phyloP scores from a whole-genome alignment of 1,284 basidiomycete genomes.

The Cutaneotrichosporon sp. region DNA sequence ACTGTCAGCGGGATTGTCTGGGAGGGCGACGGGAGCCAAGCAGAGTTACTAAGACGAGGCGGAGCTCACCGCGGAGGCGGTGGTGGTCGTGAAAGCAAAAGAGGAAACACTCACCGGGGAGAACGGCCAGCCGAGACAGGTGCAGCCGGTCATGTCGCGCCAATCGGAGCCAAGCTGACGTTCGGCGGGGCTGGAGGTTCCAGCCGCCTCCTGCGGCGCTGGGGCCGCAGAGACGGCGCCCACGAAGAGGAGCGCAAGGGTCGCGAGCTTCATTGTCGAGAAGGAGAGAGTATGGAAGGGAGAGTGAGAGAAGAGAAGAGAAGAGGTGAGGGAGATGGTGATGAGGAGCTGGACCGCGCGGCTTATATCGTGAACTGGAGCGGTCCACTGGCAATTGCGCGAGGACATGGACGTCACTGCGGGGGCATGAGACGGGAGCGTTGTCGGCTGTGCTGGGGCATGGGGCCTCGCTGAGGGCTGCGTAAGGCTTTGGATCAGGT shows the following conservation, averaged over 20 bases:
- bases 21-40: not conserved
- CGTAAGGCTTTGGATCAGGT: not conserved
- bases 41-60: too few species aligned
- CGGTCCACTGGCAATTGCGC: not conserved
- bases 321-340: not conserved
- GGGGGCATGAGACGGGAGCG: not conserved
- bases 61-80: too few species aligned
- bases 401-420: not conserved
- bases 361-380: not conserved
- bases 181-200: not conserved
- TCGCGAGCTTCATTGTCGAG: not conserved
- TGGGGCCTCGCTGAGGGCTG: not conserved
- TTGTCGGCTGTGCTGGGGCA: not conserved
- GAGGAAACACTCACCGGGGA: not conserved
- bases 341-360: not conserved
- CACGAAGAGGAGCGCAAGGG: not conserved
- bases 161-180: not conserved
- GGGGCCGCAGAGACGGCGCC: not conserved
- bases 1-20: not conserved
- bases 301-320: not conserved
- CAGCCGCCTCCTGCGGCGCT: not conserved
- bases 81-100: too few species aligned
- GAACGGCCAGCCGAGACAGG: conserved; percentile 4
- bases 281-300: not conserved
- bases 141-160: conserved; percentile 3